phyloP scores from a whole-genome alignment of 768 basidiomycete genomes.

The Amanita inopinata region DNA sequence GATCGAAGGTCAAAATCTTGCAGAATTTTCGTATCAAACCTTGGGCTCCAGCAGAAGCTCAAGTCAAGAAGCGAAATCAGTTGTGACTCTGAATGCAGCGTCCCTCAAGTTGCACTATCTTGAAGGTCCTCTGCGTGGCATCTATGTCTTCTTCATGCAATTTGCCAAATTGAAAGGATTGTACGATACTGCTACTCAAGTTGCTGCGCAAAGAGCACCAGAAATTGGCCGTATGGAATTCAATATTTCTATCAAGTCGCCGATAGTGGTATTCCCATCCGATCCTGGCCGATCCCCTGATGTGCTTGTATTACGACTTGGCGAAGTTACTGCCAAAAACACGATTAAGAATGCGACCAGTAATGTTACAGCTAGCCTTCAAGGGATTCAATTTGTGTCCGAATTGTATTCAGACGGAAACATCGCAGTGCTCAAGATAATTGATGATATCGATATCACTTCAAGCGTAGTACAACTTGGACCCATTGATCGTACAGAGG shows the following conservation, averaged over 20 bases:
- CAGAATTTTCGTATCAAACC: constrained; percentile 90
- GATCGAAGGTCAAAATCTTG: constrained; percentile 91
- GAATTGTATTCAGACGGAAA: constrained; percentile 41
- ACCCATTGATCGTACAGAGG: constrained; percentile 40
- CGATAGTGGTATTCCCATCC: constrained; percentile 83
- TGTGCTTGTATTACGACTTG: constrained; percentile 70
- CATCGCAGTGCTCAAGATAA: constrained; percentile 64
- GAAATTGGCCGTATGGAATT: constrained; percentile 93
- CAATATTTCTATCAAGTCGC: constrained; percentile 81
- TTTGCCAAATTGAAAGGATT: constrained; percentile 87
- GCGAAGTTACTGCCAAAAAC: constrained; percentile 82
- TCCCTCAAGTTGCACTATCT: constrained; percentile 86
- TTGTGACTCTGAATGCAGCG: constrained; percentile 73
- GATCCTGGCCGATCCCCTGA: constrained; percentile 54
- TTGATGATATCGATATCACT: constrained; percentile 78
- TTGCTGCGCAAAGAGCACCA: constrained; percentile 86
- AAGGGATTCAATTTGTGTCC: constrained; percentile 78
- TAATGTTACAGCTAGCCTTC: constrained; percentile 65
- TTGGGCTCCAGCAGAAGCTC: constrained; percentile 64
- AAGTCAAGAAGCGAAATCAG: constrained; percentile 75
- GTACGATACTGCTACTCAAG: constrained; percentile 90
- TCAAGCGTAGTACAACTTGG: constrained; percentile 59
- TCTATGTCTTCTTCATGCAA: constrained; percentile 75
- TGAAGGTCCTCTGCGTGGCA: constrained; percentile 81
- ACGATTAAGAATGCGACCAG: constrained; percentile 46